Conservation (phyloP, 106 monocot genomes). For the Phalaenopsis aphrodite region DNA sequence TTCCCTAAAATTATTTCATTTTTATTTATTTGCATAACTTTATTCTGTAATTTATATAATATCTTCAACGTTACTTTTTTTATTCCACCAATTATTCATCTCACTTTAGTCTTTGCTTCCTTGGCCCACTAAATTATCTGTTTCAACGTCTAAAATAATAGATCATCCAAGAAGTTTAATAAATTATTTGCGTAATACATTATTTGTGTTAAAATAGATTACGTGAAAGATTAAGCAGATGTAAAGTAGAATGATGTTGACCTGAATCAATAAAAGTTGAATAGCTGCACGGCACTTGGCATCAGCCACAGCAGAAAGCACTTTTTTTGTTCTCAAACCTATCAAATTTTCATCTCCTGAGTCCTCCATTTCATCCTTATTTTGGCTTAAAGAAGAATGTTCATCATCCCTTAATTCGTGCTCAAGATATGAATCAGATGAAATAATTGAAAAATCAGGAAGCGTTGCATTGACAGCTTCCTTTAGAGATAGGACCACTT, state of each 20-base stretch:
- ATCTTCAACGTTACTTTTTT: neutral
- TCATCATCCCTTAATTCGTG: conserved; percentile 15
- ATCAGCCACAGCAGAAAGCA: conserved; percentile 59
- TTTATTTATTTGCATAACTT: neutral
- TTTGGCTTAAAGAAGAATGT: conserved; percentile 18
- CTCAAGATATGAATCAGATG: conserved; percentile 30
- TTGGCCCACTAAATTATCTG: neutral
- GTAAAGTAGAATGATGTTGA: conserved; percentile 5
- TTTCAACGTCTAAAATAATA: neutral
- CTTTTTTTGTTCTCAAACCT: conserved; percentile 31
- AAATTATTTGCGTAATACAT: neutral
- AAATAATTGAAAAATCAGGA: conserved; percentile 68
- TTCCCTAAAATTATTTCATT: neutral
- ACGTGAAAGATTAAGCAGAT: neutral
- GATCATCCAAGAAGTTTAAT: neutral
- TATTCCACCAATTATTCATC: neutral
- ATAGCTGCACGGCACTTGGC: conserved; percentile 82
- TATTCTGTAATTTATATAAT: neutral
- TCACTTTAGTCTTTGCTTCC: neutral
- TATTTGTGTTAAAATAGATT: neutral
- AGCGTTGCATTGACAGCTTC: conserved; percentile 58
- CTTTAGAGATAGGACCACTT: conserved; percentile 65
- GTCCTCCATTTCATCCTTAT: conserved; percentile 17
- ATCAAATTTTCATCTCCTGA: conserved; percentile 38
- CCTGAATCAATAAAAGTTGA: conserved; percentile 93